Conservation (phyloP, 2,329 filamentous ascomycete genomes). For the Cylindrodendrum hubeiense region DNA sequence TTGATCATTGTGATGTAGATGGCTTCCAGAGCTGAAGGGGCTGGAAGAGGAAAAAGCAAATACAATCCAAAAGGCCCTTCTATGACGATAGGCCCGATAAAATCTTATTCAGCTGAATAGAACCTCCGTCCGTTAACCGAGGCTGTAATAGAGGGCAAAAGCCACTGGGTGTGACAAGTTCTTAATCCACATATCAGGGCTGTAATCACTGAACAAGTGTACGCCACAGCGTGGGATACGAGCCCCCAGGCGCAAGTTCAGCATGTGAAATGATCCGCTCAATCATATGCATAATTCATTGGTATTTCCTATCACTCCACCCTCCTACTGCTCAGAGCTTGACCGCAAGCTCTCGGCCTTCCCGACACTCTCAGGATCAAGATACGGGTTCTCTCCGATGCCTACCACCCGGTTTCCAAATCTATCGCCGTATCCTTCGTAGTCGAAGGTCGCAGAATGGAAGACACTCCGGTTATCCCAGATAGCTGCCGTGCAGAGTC, state of each 20-base stretch:
- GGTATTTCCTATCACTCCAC: background rate
- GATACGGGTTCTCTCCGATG: conserved; percentile 54
- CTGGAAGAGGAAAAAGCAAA: too few relatives aligned
- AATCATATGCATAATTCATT: background rate
- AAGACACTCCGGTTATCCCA: conserved; percentile 71
- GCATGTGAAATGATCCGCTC: background rate
- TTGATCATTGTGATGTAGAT: too few relatives aligned
- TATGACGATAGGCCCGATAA: too few relatives aligned
- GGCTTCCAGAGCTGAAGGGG: too few relatives aligned
- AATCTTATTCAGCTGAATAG: too few relatives aligned
- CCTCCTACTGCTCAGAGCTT: background rate
- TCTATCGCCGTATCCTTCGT: conserved; percentile 60
- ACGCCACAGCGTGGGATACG: background rate
- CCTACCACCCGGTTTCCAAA: conserved; percentile 64
- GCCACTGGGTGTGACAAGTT: too few relatives aligned
- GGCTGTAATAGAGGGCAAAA: too few relatives aligned
- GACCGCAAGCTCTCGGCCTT: conserved; percentile 12
- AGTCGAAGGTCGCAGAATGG: conserved; percentile 67
- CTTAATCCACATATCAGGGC: too few relatives aligned
- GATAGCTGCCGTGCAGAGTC: conserved; percentile 54
- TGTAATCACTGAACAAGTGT: background rate
- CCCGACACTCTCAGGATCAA: conserved; percentile 18
- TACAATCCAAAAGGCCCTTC: too few relatives aligned
- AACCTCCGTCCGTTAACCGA: too few relatives aligned
- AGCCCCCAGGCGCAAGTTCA: background rate